phyloP scores from a whole-genome alignment of 2,329 filamentous ascomycete genomes.

The Ophiostoma sp. region DNA sequence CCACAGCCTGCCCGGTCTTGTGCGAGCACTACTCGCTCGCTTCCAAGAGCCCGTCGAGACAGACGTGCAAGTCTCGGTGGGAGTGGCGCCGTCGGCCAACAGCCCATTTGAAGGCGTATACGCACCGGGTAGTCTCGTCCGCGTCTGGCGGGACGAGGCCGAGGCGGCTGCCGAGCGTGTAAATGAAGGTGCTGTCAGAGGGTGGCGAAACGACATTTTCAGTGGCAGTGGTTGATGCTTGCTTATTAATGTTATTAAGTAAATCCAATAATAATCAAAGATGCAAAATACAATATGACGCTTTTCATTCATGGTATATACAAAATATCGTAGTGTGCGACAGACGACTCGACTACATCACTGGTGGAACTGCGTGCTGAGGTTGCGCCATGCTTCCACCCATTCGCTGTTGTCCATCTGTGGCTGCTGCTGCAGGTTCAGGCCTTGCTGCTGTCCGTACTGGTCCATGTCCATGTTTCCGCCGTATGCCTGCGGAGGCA shows the following conservation, averaged over 20 bases:
- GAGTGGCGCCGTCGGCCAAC: not conserved
- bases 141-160: slow-evolving; percentile 82
- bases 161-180: slow-evolving; percentile 64
- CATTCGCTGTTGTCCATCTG: slow-evolving; percentile 22
- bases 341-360: not conserved
- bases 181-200: slow-evolving; percentile 41
- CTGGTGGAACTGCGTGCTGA: slow-evolving; percentile 19
- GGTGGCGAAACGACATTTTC: slow-evolving; percentile 86
- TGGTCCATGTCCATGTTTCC: not conserved
- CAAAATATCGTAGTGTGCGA: not conserved
- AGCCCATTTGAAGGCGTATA: slow-evolving; percentile 73
- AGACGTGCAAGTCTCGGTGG: not conserved
- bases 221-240: not conserved
- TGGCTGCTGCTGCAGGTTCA: slow-evolving; percentile 9
- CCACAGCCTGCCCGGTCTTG: slow-evolving; percentile 61
- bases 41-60: slow-evolving; percentile 46
- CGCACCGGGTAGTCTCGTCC: slow-evolving; percentile 81
- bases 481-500: not conserved
- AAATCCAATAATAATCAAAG: not conserved
- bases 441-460: not conserved
- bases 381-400: slow-evolving; percentile 23
- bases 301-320: not conserved
- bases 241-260: not conserved
- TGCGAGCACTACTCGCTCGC: slow-evolving; percentile 74
- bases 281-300: not conserved